These are phyloP conservation scores for Eremomyces bilateralis DNA, from an alignment of 495 filamentous ascomycete species.

Conservation along the genomic window DNA sequence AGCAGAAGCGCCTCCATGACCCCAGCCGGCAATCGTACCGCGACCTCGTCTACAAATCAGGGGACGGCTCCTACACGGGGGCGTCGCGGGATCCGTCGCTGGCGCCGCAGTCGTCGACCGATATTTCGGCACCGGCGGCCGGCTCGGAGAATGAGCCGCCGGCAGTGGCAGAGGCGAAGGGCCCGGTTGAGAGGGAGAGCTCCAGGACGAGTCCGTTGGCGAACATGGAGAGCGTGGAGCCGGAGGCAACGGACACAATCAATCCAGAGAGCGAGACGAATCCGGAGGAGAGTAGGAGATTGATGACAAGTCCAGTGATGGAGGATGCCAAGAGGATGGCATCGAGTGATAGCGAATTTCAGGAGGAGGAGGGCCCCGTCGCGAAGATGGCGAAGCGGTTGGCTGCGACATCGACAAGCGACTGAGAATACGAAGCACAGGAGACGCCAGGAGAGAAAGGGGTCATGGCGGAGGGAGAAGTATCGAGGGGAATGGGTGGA, in stretches of 20 bases:
- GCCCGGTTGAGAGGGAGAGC: conserved; percentile 4
- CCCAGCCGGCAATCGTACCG: conserved; percentile 60
- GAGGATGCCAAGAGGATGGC: conserved; percentile 15
- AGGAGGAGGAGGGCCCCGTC: no score
- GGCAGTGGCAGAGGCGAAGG: conserved; percentile 18
- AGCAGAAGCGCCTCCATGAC: conserved; percentile 64
- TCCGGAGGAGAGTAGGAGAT: conserved; percentile 6
- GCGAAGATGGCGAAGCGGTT: no score
- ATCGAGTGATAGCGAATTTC: no score
- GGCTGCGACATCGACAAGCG: no score
- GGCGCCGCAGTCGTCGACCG: no score
- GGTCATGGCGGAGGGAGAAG: no score
- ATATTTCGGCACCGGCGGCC: conserved; percentile 3
- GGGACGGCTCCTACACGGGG: no score
- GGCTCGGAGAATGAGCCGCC: conserved; percentile 14
- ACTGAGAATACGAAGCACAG: no score
- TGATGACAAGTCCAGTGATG: conserved; percentile 18
- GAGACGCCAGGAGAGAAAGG: no score
- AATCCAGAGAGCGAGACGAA: neutral
- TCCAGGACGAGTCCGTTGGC: conserved; percentile 5
- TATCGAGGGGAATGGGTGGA: no score
- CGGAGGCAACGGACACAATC: neutral
- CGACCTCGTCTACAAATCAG: conserved; percentile 49
- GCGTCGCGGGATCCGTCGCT: no score
- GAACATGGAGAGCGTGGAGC: conserved; percentile 5